phyloP scores from a whole-genome alignment of 2,329 filamentous ascomycete species.

The Neophaeococcomyces mojaviensis region DNA sequence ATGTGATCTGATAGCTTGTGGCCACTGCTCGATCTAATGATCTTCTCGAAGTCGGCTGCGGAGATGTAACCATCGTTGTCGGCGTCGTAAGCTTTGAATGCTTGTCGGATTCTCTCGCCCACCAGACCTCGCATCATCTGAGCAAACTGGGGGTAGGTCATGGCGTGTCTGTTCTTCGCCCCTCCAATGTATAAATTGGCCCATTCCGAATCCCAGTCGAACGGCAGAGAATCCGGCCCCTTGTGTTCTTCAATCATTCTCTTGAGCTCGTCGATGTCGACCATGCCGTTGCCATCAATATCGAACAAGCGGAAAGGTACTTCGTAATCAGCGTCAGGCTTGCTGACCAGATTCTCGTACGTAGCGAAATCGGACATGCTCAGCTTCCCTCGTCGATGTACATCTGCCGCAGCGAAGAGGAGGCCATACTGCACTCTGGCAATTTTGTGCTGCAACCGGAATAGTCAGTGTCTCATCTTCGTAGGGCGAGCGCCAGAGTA shows the following conservation, averaged over 20 bases:
- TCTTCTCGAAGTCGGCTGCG: constrained; percentile 91
- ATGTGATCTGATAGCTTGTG: constrained; percentile 98
- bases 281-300: constrained; percentile 69
- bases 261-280: constrained; percentile 86
- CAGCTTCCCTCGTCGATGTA: constrained; percentile 63
- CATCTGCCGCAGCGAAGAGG: constrained; percentile 86
- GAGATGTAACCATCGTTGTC: constrained; percentile 92
- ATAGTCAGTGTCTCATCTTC: constrained; percentile 2
- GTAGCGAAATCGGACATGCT: constrained; percentile 79
- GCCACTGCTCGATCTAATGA: constrained; percentile 83
- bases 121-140: constrained; percentile 96
- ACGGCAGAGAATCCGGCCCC: constrained; percentile 74
- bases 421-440: constrained; percentile 91
- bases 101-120: constrained; percentile 90
- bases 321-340: constrained; percentile 96
- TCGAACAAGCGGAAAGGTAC: constrained; percentile 97
- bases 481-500: constrained; percentile 20
- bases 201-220: constrained; percentile 97
- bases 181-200: constrained; percentile 86
- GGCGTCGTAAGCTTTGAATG: constrained; percentile 85
- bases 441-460: constrained; percentile 74
- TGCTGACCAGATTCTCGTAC: constrained; percentile 88
- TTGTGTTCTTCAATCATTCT: constrained; percentile 82
- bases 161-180: constrained; percentile 76
- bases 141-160: constrained; percentile 94